Percentiles rank a stretch among this genome's conserved stretches.
These are phyloP conservation scores for Solanum appendiculatum DNA, from an alignment of 257 asterid species.

Conservation along the genomic window DNA sequence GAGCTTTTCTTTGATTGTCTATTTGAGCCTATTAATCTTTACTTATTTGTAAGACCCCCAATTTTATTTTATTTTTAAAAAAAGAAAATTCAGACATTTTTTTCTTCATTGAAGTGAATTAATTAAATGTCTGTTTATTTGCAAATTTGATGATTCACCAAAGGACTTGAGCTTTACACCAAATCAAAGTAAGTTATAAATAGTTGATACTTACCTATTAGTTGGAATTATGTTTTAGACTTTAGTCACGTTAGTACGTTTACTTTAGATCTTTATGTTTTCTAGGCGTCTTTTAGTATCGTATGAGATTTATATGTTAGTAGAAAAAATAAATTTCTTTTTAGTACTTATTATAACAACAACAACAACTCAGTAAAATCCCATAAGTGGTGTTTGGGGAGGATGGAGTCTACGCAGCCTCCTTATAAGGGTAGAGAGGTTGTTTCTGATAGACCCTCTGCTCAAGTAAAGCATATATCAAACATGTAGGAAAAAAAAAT, in stretches of 20 bases:
- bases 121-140: no score
- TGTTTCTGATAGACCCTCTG: neutral
- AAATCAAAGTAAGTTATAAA: neutral
- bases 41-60: neutral
- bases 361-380: no score
- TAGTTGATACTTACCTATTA: neutral
- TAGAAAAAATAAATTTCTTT: no score
- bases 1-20: neutral
- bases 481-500: neutral
- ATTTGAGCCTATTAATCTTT: neutral
- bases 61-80: no score
- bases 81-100: neutral
- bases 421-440: neutral
- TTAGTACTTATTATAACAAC: neutral
- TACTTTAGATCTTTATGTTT: no score
- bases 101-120: no score
- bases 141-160: neutral
- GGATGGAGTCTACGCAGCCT: neutral
- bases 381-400: neutral
- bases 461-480: neutral
- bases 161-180: neutral
- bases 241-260: no score
- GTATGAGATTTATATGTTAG: neutral
- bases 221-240: neutral
- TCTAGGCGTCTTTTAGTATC: no score